A percentile compares a stretch with the other conserved stretches of the same genome.
These are phyloP conservation scores for Trichoderma brevicompactum DNA, from an alignment of 2,329 filamentous ascomycete species.

Conservation along the genomic window DNA sequence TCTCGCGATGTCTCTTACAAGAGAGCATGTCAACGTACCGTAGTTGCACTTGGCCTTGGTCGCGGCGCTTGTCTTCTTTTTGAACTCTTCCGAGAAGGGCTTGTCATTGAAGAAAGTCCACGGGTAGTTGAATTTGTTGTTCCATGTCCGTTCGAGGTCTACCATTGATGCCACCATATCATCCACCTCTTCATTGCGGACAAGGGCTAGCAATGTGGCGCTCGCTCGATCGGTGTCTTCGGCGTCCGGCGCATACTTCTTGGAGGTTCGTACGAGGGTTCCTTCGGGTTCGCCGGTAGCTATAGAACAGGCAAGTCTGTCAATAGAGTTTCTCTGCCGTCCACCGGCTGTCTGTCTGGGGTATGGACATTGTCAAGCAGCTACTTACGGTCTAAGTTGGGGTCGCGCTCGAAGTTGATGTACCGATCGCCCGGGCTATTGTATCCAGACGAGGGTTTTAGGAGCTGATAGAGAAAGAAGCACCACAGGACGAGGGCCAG, in stretches of 20 bases:
- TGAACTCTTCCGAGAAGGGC: constrained; percentile 93
- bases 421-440: constrained; percentile 48
- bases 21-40: constrained; percentile 41
- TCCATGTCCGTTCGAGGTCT: constrained; percentile 94
- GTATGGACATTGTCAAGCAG: background rate
- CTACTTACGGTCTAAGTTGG: constrained; percentile 80
- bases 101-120: constrained; percentile 99
- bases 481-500: constrained; percentile 73
- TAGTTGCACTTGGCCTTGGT: constrained; percentile 90
- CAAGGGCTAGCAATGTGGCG: constrained; percentile 87
- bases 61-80: constrained; percentile 73
- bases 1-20: no score
- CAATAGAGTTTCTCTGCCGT: constrained; percentile 20
- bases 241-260: constrained; percentile 78
- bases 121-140: constrained; percentile 98
- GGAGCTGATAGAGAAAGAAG: constrained; percentile 78
- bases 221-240: constrained; percentile 82
- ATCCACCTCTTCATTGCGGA: constrained; percentile 86
- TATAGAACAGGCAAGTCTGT: constrained; percentile 44
- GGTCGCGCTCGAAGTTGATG: constrained; percentile 73
- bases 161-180: constrained; percentile 86
- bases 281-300: constrained; percentile 84
- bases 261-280: constrained; percentile 70
- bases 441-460: constrained; percentile 59
- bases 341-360: background rate